phyloP scores from a whole-genome alignment of 345 rosid genomes.

The Carallia pectinifolia region DNA sequence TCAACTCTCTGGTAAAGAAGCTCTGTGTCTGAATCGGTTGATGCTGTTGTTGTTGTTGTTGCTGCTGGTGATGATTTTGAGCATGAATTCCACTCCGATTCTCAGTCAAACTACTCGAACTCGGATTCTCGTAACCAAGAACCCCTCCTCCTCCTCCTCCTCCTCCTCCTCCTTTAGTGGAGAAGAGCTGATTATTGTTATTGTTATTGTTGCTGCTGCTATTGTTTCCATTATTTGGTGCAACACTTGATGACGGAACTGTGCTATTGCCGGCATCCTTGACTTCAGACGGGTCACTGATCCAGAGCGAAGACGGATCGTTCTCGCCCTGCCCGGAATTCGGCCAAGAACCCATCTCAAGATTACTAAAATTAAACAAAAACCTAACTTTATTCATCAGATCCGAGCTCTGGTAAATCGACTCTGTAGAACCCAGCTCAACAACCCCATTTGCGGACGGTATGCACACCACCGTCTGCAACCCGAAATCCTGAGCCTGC shows the following conservation, averaged over 20 bases:
- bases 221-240: neutral
- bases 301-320: conserved; percentile 71
- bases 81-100: conserved; percentile 28
- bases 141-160: conserved; percentile 19
- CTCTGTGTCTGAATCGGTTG: conserved; percentile 32
- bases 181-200: conserved; percentile 16
- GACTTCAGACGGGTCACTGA: conserved; percentile 57
- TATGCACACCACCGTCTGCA: conserved; percentile 75
- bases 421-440: conserved; percentile 80
- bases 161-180: conserved; percentile 24
- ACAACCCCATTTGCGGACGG: conserved; percentile 79
- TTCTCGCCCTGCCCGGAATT: conserved; percentile 78
- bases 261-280: conserved; percentile 32
- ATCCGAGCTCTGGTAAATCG: conserved; percentile 66
- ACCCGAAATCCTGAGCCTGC: conserved; percentile 72
- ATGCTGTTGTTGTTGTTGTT: conserved; percentile 23
- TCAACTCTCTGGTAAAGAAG: conserved; percentile 53
- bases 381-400: conserved; percentile 64
- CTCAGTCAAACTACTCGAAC: conserved; percentile 51
- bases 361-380: conserved; percentile 58
- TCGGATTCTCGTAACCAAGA: conserved; percentile 40
- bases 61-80: conserved; percentile 32
- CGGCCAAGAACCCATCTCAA: conserved; percentile 56
- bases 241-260: neutral
- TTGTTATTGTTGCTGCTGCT: neutral